phyloP scores from a whole-genome alignment of 2,329 filamentous ascomycete genomes.

The Microdochium bolleyi region DNA sequence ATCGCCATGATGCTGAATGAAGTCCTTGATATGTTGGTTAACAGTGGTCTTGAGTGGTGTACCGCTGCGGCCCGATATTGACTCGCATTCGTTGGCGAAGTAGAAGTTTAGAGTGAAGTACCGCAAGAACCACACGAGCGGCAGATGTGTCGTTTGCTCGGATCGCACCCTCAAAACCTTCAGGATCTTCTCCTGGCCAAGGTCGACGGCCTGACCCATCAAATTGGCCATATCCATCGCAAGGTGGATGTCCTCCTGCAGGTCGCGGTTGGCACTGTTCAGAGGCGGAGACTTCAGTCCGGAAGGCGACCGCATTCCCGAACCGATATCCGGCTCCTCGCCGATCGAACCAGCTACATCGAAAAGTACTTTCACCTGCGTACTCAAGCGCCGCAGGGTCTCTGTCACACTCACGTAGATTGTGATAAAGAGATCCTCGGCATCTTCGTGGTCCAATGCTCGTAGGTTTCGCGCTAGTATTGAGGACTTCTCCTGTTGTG shows the following conservation, averaged over 20 bases:
- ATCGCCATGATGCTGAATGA: slow-evolving; percentile 64
- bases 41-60: slow-evolving; percentile 70
- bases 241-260: slow-evolving; percentile 70
- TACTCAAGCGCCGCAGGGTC: slow-evolving; percentile 73
- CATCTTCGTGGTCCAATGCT: slow-evolving; percentile 73
- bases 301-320: slow-evolving; percentile 36
- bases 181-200: slow-evolving; percentile 68
- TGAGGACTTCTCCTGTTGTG: slow-evolving; percentile 82
- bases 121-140: slow-evolving; percentile 63
- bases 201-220: slow-evolving; percentile 71
- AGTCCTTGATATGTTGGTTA: slow-evolving; percentile 75
- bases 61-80: slow-evolving; percentile 71
- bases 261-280: slow-evolving; percentile 37
- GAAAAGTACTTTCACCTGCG: slow-evolving; percentile 88
- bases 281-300: slow-evolving; percentile 39
- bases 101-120: slow-evolving; percentile 78
- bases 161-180: slow-evolving; percentile 71
- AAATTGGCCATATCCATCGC: slow-evolving; percentile 71
- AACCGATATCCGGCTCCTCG: slow-evolving; percentile 23
- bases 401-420: slow-evolving; percentile 87
- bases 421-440: slow-evolving; percentile 71
- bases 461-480: slow-evolving; percentile 83
- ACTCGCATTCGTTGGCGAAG: slow-evolving; percentile 82
- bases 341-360: slow-evolving; percentile 79
- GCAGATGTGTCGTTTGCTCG: slow-evolving; percentile 62